Evolutionary conservation across 2,329 filamentous ascomycete genomes (phyloP).

Genomic region (Plectosphaerella sp.): DNA sequence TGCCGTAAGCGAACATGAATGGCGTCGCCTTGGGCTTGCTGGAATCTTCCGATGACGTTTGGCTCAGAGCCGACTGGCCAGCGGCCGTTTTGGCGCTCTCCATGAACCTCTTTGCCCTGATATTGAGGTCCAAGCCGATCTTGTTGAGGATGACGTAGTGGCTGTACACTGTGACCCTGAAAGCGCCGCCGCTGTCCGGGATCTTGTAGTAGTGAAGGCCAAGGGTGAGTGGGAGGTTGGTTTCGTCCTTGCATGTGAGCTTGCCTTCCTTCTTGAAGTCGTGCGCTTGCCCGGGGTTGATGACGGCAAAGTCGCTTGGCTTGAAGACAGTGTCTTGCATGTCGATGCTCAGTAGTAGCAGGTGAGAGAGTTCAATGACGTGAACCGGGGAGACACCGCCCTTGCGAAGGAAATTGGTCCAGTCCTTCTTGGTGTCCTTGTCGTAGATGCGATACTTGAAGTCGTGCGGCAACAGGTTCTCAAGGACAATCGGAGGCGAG

Average conservation of each 20-base stretch:
- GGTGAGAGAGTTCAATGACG: slow-evolving; percentile 90
- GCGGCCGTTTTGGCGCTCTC: slow-evolving; percentile 78
- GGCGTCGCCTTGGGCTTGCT: slow-evolving; percentile 72
- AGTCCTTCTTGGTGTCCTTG: slow-evolving; percentile 97
- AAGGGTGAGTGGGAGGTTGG: slow-evolving; percentile 73
- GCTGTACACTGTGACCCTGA: slow-evolving; percentile 92
- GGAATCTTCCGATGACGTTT: slow-evolving; percentile 36
- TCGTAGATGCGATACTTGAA: slow-evolving; percentile 99
- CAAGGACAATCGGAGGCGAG: slow-evolving; percentile 86
- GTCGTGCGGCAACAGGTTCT: slow-evolving; percentile 92
- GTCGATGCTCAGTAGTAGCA: slow-evolving; percentile 87
- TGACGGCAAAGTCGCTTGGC: slow-evolving; percentile 92
- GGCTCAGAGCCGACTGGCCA: slow-evolving; percentile 62
- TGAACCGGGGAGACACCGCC: slow-evolving; percentile 96
- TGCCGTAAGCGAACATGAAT: slow-evolving; percentile 93
- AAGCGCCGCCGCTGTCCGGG: slow-evolving; percentile 88
- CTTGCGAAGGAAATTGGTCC: slow-evolving; percentile 96
- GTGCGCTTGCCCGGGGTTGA: slow-evolving; percentile 83
- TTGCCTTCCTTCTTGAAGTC: slow-evolving; percentile 83
- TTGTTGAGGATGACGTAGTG: slow-evolving; percentile 95
- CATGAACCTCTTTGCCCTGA: slow-evolving; percentile 85
- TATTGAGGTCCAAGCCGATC: slow-evolving; percentile 82
- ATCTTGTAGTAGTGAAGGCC: slow-evolving; percentile 88
- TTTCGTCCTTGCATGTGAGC: slow-evolving; percentile 78
- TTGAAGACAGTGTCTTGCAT: slow-evolving; percentile 96